Conservation (phyloP, 2,329 filamentous ascomycete species). For the Emergomyces pasteurianus region DNA sequence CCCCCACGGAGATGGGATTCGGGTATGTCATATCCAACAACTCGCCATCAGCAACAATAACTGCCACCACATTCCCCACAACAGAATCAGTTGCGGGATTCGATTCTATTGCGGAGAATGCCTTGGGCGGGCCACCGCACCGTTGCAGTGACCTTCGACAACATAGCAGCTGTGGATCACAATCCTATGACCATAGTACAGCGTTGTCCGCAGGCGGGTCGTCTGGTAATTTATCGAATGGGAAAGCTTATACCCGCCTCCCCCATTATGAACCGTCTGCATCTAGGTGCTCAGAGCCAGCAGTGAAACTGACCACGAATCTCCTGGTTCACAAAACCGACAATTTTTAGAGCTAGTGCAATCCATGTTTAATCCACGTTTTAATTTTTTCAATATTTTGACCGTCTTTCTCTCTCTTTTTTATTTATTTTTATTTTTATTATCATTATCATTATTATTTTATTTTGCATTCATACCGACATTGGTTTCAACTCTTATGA, state of each 20-base stretch:
- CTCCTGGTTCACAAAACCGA: background rate
- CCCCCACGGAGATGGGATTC: background rate
- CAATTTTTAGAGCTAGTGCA: background rate
- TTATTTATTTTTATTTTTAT: background rate
- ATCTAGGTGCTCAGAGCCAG: background rate
- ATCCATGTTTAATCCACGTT: background rate
- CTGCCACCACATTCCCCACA: background rate
- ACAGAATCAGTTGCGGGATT: background rate
- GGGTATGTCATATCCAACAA: background rate
- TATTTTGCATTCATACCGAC: too few species aligned
- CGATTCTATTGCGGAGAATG: background rate
- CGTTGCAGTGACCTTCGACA: background rate
- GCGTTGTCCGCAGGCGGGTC: background rate
- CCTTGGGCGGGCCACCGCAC: background rate
- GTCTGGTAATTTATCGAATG: background rate
- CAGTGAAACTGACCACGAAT: background rate
- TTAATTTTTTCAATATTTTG: background rate
- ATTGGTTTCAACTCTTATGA: background rate
- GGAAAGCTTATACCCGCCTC: background rate
- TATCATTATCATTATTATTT: too few species aligned
- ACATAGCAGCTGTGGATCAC: background rate
- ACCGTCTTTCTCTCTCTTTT: too few species aligned
- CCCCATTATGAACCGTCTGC: background rate
- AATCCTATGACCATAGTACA: background rate
- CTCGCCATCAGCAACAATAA: background rate